These are phyloP conservation scores for Ambrosia trifida DNA, from an alignment of 129 eudicot species.

Conservation along the genomic window DNA sequence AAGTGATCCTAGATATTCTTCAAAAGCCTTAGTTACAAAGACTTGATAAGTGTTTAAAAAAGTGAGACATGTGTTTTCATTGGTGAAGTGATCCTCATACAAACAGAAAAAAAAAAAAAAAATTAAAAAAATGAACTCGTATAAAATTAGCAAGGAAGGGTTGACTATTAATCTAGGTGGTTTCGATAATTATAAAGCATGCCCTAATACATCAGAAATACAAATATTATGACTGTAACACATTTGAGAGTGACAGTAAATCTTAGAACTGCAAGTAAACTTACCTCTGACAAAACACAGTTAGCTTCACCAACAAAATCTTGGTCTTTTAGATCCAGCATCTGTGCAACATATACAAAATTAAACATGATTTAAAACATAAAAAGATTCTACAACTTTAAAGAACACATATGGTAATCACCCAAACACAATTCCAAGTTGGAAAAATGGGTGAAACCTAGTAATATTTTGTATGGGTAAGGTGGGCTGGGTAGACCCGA, in stretches of 20 bases:
- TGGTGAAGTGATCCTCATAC: constrained; percentile 13
- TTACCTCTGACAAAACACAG: constrained; percentile 89
- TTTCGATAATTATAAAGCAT: not conserved
- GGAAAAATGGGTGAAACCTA: not conserved
- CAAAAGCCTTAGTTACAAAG: constrained; percentile 7
- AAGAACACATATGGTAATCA: constrained; percentile 14
- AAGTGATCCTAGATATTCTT: constrained; percentile 12
- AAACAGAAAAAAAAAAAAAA: not conserved
- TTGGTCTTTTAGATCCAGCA: constrained; percentile 74
- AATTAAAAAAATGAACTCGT: not conserved
- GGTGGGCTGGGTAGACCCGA: not conserved
- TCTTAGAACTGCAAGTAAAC: constrained; percentile 17
- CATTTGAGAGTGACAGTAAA: constrained; percentile 6
- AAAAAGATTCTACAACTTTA: constrained; percentile 9
- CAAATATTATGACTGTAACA: not conserved
- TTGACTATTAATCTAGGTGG: not conserved
- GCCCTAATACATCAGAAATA: not conserved
- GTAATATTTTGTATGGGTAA: too few species aligned
- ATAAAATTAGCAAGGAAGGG: constrained; percentile 10
- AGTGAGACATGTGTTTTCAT: not conserved
- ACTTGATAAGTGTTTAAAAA: not conserved
- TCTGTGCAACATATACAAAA: constrained; percentile 47
- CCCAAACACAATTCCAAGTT: constrained; percentile 4
- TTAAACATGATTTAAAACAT: not conserved
- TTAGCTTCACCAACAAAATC: constrained; percentile 94